Evolutionary conservation across 2,329 filamentous ascomycete species (phyloP).

Genomic region (Pyricularia sp.): DNA sequence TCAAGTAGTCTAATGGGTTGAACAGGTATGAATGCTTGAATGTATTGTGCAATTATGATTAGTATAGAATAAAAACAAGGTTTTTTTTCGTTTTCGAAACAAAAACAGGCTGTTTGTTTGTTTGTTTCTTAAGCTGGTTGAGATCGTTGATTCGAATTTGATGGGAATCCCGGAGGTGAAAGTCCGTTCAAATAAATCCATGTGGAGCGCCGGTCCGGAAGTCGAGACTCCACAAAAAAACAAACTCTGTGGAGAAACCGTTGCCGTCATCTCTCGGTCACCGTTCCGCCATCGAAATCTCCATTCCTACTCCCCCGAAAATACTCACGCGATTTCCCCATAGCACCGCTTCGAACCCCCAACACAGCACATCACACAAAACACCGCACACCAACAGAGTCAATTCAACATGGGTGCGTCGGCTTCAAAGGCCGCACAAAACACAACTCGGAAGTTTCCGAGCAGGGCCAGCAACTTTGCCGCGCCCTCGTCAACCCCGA

Average conservation of each 20-base stretch:
- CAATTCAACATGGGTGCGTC: conserved; percentile 27
- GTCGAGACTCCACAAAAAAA: not conserved
- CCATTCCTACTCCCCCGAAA: not conserved
- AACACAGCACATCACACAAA: not conserved
- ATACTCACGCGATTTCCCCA: not conserved
- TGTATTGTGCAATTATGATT: not conserved
- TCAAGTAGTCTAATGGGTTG: not conserved
- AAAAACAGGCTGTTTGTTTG: no score
- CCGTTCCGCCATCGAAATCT: not conserved
- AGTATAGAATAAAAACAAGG: not conserved
- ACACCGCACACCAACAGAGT: not conserved
- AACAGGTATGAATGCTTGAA: not conserved
- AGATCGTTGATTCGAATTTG: not conserved
- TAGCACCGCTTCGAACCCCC: not conserved
- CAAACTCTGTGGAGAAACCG: not conserved
- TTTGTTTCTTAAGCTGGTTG: not conserved
- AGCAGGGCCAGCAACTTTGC: conserved; percentile 18
- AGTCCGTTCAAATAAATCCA: not conserved
- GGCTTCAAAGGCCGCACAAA: conserved; percentile 30
- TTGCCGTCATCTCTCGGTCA: not conserved
- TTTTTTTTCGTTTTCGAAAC: no score
- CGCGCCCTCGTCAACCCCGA: conserved; percentile 9
- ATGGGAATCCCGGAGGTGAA: not conserved
- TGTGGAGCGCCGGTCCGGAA: not conserved
- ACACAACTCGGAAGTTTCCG: conserved; percentile 30